Percentiles rank a stretch among this genome's conserved stretches.
These are phyloP conservation scores for Metarhizium robertsii DNA, from an alignment of 2,329 filamentous ascomycete species.

Conservation along the genomic window DNA sequence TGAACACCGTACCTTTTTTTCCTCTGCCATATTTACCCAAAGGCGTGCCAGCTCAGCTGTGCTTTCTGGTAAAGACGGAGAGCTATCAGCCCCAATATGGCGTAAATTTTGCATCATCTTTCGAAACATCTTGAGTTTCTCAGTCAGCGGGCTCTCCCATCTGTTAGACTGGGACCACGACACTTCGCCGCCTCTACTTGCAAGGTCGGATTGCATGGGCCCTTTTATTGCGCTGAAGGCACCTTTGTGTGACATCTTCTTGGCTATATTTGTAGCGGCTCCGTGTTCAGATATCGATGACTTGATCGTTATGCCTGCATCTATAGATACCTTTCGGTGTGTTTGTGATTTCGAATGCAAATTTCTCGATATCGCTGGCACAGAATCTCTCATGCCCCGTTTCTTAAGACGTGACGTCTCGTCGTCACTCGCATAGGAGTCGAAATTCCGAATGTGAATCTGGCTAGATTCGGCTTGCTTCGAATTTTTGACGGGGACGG, in stretches of 20 bases:
- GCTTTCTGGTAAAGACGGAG: constrained; percentile 26
- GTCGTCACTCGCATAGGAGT: not conserved
- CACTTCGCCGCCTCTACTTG: constrained; percentile 11
- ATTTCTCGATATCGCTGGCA: not conserved
- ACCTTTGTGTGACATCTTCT: not conserved
- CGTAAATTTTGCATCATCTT: constrained; percentile 25
- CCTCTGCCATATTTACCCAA: constrained; percentile 19
- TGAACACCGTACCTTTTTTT: constrained; percentile 14
- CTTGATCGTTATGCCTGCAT: not conserved
- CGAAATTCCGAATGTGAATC: not conserved
- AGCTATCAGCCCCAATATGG: constrained; percentile 25
- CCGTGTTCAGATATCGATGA: not conserved
- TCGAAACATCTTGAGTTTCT: constrained; percentile 24
- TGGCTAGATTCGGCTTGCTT: not conserved
- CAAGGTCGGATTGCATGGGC: not conserved
- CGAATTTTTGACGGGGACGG: not conserved
- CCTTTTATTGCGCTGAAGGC: constrained; percentile 1
- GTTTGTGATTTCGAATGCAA: not conserved
- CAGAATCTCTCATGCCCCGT: not conserved
- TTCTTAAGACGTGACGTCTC: not conserved
- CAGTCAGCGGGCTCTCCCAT: constrained; percentile 27
- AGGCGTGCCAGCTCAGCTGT: constrained; percentile 24
- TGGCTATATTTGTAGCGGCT: not conserved
- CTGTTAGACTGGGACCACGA: constrained; percentile 29
- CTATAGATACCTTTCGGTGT: not conserved